phyloP scores from a whole-genome alignment of 78 protist species.

The Protostelium mycophagum region DNA sequence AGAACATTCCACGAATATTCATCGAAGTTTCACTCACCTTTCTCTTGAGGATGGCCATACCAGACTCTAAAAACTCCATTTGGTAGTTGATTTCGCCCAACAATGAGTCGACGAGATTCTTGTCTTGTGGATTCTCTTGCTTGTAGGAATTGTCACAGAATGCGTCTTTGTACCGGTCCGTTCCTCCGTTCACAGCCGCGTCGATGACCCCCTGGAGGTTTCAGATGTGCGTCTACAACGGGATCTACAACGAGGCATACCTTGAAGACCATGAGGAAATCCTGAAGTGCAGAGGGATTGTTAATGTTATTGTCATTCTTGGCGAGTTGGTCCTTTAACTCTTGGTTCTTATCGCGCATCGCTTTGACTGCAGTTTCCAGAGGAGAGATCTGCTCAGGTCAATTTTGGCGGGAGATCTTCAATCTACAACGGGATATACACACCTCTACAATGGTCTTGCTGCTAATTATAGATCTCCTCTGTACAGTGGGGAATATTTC shows the following conservation, averaged over 20 bases:
- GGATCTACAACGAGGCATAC: not conserved
- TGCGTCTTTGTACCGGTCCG: constrained; percentile 58
- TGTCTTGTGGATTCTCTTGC: constrained; percentile 16
- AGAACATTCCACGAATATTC: not conserved
- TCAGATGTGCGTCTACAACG: too few relatives aligned
- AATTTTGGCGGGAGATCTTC: not conserved
- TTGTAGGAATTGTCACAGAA: constrained; percentile 32
- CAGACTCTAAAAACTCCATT: not conserved
- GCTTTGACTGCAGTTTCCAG: constrained; percentile 67
- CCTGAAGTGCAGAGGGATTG: constrained; percentile 18
- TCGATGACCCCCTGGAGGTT: constrained; percentile 75
- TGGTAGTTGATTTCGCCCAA: not conserved
- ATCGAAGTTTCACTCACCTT: not conserved
- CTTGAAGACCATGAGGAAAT: constrained; percentile 60
- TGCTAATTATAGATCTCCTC: constrained; percentile 47
- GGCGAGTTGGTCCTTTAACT: constrained; percentile 35
- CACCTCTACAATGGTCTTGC: constrained; percentile 28
- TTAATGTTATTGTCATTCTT: constrained; percentile 23
- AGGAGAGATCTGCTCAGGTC: constrained; percentile 14
- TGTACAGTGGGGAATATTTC: constrained; percentile 62
- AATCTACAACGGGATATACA: too few relatives aligned
- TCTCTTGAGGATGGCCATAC: not conserved
- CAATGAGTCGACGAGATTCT: not conserved
- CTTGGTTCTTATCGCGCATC: constrained; percentile 51
- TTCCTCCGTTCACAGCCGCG: constrained; percentile 81